Conservation (phyloP, 2,329 filamentous ascomycete species). For the Cryphonectria radicalis region DNA sequence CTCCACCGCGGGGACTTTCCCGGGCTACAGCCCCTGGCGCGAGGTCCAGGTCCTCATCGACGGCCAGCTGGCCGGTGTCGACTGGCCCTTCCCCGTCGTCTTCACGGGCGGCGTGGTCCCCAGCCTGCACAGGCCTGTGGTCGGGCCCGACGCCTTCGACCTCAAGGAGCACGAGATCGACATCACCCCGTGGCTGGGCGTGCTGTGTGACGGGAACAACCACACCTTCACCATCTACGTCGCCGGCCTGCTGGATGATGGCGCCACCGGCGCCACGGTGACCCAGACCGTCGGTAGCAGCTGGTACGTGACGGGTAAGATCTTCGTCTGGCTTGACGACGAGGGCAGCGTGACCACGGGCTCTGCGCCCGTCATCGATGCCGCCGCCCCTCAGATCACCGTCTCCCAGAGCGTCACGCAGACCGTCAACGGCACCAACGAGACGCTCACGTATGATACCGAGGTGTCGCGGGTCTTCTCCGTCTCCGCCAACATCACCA, state of each 20-base stretch:
- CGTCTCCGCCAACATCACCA: conserved; percentile 54
- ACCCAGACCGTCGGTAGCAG: conserved; percentile 63
- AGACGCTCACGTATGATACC: conserved; percentile 63
- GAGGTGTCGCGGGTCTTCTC: conserved; percentile 58
- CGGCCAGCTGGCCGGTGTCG: conserved; percentile 70
- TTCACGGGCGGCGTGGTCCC: conserved; percentile 83
- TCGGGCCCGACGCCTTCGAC: conserved; percentile 79
- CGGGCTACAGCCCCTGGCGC: conserved; percentile 74
- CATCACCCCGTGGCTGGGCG: conserved; percentile 74
- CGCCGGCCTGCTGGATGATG: conserved; percentile 64
- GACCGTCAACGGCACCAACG: conserved; percentile 55
- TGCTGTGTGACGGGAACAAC: conserved; percentile 65
- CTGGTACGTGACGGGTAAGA: conserved; percentile 79
- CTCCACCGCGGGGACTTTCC: conserved; percentile 57
- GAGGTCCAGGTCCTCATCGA: conserved; percentile 81
- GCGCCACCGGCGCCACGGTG: conserved; percentile 50
- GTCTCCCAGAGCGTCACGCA: conserved; percentile 54
- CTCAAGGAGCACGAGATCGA: conserved; percentile 81
- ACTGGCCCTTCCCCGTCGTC: conserved; percentile 82
- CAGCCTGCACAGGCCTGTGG: conserved; percentile 76
- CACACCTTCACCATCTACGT: conserved; percentile 74
- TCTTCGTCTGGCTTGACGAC: conserved; percentile 75
- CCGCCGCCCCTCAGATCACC: conserved; percentile 48
- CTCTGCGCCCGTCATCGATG: conserved; percentile 37
- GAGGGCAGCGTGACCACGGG: conserved; percentile 57